Evolutionary conservation across 2,329 filamentous ascomycete genomes (phyloP).

Genomic region (Coccinonectria pachysandricola): DNA sequence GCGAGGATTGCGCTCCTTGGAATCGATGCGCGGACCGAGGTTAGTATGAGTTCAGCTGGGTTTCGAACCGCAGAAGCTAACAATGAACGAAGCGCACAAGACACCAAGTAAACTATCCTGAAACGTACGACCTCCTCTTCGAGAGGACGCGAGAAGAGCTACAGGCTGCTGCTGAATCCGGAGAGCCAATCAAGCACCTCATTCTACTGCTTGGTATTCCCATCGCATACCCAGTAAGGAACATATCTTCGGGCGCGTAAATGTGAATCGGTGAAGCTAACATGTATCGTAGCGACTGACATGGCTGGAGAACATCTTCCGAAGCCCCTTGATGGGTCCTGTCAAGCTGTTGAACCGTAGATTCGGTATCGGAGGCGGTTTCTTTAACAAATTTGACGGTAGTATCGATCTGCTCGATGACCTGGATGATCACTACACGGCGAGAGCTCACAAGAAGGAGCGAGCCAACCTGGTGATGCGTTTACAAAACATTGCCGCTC

Average conservation of each 20-base stretch:
- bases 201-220: slow-evolving; percentile 81
- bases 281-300: slow-evolving; percentile 55
- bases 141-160: slow-evolving; percentile 66
- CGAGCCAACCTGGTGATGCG: slow-evolving; percentile 68
- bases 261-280: slow-evolving; percentile 3
- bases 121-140: slow-evolving; percentile 81
- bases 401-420: slow-evolving; percentile 88
- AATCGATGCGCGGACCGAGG: slow-evolving; percentile 86
- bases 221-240: slow-evolving; percentile 65
- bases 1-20: slow-evolving; percentile 76
- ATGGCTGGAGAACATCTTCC: slow-evolving; percentile 92
- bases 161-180: slow-evolving; percentile 50
- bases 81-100: slow-evolving; percentile 56
- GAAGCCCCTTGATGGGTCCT: slow-evolving; percentile 76
- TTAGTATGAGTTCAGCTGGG: too few relatives aligned
- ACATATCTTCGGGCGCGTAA: slow-evolving; percentile 21
- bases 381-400: slow-evolving; percentile 93
- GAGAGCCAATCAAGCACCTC: slow-evolving; percentile 77
- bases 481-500: slow-evolving; percentile 72
- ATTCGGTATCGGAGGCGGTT: slow-evolving; percentile 71
- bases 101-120: slow-evolving; percentile 88
- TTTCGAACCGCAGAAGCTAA: slow-evolving; percentile 39
- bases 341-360: slow-evolving; percentile 84
- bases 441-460: slow-evolving; percentile 82
- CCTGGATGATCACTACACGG: slow-evolving; percentile 92